These are phyloP conservation scores for Apiospora sp. DNA, from an alignment of 2,329 filamentous ascomycete species.

Conservation along the genomic window DNA sequence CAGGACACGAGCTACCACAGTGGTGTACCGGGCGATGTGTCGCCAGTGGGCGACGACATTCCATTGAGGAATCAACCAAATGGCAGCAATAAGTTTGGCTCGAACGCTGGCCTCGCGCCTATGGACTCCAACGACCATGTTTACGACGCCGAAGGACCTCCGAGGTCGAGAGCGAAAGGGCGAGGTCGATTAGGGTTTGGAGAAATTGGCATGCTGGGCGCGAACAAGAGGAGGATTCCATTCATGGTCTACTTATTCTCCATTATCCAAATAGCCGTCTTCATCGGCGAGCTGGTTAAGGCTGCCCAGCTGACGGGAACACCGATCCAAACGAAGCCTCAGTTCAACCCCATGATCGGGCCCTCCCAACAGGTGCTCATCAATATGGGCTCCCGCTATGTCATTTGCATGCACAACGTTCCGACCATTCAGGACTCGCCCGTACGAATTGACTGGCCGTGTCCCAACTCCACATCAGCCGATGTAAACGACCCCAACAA, in stretches of 20 bases:
- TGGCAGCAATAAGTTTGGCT: conserved; percentile 45
- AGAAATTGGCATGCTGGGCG: conserved; percentile 66
- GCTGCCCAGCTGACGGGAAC: conserved; percentile 84
- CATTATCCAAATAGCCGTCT: conserved; percentile 79
- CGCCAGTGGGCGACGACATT: conserved; percentile 60
- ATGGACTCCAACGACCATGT: conserved; percentile 63
- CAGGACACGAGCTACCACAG: conserved; percentile 68
- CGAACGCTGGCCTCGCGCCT: conserved; percentile 32
- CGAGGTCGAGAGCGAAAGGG: conserved; percentile 37
- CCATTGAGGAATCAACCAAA: conserved; percentile 62
- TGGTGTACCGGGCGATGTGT: conserved; percentile 47
- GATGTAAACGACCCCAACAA: conserved; percentile 55
- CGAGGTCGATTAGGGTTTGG: conserved; percentile 59
- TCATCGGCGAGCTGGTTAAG: conserved; percentile 86
- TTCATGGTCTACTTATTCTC: conserved; percentile 87
- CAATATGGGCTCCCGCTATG: conserved; percentile 94
- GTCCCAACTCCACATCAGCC: conserved; percentile 77
- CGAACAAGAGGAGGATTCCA: conserved; percentile 67
- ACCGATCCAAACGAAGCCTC: conserved; percentile 79
- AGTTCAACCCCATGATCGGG: conserved; percentile 97
- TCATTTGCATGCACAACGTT: conserved; percentile 93
- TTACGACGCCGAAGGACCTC: conserved; percentile 60
- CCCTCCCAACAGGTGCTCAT: conserved; percentile 90
- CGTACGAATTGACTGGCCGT: conserved; percentile 70
- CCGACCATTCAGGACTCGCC: conserved; percentile 65